Percentiles rank a stretch among this genome's conserved stretches.
Evolutionary conservation across 2,329 filamentous ascomycete genomes (phyloP).

Genomic region (Aureobasidium uvarum): DNA sequence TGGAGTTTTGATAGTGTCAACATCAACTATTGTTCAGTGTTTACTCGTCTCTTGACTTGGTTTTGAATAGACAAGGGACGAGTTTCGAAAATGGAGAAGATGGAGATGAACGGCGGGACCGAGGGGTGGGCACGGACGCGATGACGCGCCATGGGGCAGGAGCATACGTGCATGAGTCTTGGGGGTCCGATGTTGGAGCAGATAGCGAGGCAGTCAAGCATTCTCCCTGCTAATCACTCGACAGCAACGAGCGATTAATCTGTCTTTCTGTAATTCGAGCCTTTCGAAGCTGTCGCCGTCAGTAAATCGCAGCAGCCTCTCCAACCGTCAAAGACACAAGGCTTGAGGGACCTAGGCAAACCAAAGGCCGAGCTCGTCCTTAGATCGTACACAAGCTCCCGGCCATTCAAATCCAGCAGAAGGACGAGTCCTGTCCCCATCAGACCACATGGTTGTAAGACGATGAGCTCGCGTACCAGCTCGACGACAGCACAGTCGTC

Average conservation of each 20-base stretch:
- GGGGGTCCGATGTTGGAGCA: neutral
- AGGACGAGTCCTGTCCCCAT: constrained; percentile 31
- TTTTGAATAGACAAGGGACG: neutral
- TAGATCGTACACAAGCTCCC: neutral
- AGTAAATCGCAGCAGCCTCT: neutral
- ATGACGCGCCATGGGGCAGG: constrained; percentile 15
- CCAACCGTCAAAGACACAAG: neutral
- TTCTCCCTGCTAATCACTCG: neutral
- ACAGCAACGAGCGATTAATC: neutral
- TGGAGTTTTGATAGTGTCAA: constrained; percentile 17
- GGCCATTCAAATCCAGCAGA: constrained; percentile 4
- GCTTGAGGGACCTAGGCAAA: neutral
- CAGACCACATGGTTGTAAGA: constrained; percentile 5
- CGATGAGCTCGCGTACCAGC: constrained; percentile 38
- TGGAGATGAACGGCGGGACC: constrained; percentile 5
- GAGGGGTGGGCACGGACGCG: constrained; percentile 9
- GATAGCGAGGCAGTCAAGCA: neutral
- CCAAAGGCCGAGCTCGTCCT: constrained; percentile 6
- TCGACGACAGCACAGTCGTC: constrained; percentile 39
- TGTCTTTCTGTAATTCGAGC: neutral
- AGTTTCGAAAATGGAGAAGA: neutral
- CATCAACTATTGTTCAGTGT: constrained; percentile 2
- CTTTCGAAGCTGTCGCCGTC: neutral
- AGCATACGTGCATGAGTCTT: neutral
- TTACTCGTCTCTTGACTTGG: neutral